Conservation (phyloP, 1,139 yeast species). For the Pichia sp. region DNA sequence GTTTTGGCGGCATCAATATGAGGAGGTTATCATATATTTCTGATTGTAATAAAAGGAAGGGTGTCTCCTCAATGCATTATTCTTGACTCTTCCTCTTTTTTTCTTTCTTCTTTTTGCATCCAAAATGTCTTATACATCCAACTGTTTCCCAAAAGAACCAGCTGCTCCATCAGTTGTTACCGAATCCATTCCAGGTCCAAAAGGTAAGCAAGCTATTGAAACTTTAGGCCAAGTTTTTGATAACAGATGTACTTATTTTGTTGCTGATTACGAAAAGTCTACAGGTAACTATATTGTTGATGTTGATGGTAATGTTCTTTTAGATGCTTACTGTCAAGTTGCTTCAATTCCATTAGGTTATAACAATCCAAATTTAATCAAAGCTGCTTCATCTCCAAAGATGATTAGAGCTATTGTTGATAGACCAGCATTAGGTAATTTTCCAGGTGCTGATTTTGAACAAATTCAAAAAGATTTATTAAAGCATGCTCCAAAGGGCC, state of each 20-base stretch:
- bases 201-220: slow-evolving; percentile 38
- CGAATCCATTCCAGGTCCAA: slow-evolving; percentile 57
- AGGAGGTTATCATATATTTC: background rate
- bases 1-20: background rate
- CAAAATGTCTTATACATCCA: slow-evolving; percentile 29
- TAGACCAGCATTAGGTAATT: slow-evolving; percentile 74
- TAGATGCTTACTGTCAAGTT: slow-evolving; percentile 73
- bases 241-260: slow-evolving; percentile 58
- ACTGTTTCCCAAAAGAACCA: slow-evolving; percentile 55
- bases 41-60: background rate
- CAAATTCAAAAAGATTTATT: slow-evolving; percentile 51
- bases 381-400: slow-evolving; percentile 56
- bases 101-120: background rate
- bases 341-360: slow-evolving; percentile 76
- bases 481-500: slow-evolving; percentile 66
- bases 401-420: slow-evolving; percentile 65
- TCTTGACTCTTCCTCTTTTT: background rate
- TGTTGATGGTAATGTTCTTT: slow-evolving; percentile 59
- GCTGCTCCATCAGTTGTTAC: slow-evolving; percentile 48
- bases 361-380: slow-evolving; percentile 64
- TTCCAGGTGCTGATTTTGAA: slow-evolving; percentile 59
- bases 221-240: slow-evolving; percentile 54
- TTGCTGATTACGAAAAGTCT: slow-evolving; percentile 64
- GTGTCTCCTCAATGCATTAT: background rate
- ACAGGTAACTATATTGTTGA: slow-evolving; percentile 66